Percentiles rank a stretch among this genome's conserved stretches.
These are phyloP conservation scores for Saturnispora sekii DNA, from an alignment of 805 yeast genomes.

Conservation along the genomic window DNA sequence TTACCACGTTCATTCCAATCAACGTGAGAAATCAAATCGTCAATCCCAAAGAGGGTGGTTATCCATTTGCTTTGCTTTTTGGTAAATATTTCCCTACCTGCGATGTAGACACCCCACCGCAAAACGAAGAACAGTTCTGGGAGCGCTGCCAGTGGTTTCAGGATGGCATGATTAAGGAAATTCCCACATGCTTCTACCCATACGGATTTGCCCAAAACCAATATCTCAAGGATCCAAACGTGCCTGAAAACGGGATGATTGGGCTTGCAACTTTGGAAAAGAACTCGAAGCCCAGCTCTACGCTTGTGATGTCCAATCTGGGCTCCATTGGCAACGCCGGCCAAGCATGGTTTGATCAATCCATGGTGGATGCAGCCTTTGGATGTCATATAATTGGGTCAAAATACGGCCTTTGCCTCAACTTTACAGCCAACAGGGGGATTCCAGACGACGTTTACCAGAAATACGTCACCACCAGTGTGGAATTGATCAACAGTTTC, in stretches of 20 bases:
- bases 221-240: background rate
- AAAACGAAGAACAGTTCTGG: slow-evolving; percentile 2
- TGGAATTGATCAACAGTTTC: no score
- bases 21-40: slow-evolving; percentile 5
- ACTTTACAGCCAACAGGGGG: slow-evolving; percentile 10
- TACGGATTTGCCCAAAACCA: slow-evolving; percentile 4
- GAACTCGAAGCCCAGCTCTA: slow-evolving; percentile 6
- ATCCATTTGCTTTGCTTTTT: slow-evolving; percentile 8
- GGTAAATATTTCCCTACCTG: slow-evolving; percentile 7
- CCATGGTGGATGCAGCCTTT: slow-evolving; percentile 12
- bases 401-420: slow-evolving; percentile 3
- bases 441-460: background rate
- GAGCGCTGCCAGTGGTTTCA: slow-evolving; percentile 6
- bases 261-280: background rate
- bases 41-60: background rate
- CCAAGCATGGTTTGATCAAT: slow-evolving; percentile 10
- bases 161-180: background rate
- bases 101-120: background rate
- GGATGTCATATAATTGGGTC: slow-evolving; percentile 8
- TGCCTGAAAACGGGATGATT: background rate
- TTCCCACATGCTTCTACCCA: slow-evolving; percentile 1
- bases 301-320: slow-evolving; percentile 10
- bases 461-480: background rate
- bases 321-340: background rate
- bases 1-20: slow-evolving; percentile 9